Base-by-base conservation (phyloP, 805 yeast genomes). In the Hanseniaspora hatyaiensis region DNA sequence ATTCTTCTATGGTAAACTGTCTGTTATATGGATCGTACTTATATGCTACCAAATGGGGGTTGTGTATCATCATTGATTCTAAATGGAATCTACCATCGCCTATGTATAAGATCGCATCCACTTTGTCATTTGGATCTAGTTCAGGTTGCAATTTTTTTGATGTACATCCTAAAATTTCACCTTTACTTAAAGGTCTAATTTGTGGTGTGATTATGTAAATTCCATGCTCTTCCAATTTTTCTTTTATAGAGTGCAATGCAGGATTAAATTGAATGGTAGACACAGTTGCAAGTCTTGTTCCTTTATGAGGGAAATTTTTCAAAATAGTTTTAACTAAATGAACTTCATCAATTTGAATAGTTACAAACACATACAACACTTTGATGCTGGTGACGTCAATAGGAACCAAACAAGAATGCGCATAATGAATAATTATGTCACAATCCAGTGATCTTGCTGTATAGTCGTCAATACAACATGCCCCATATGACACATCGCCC, bases 401-500 rank as follows among this genome's bases (percentile, higher is more conserved):
- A 2, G 98, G 98, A 1, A 92, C 96, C 39, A 92, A 69, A 65
- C 98, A 92, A 6, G 95, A 86, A 62, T 92, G 98, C 1, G 98
- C 98, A 64, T 92, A 92, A 65, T 92, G 98, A 12, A 89, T 86
- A 51, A 92, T 78, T 57, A 88, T 82, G 59, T 92, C 98, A 65
- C 98, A 92, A 41, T 83, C 95, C 23, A 92, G 64, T 0, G 97
- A 78, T 53, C 88, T 70, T 1, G 98, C 98, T 0, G 98, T 88
- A 60, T 72, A 92, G 59, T 92, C 98, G 61, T 92, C 98, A 39
- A 92, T 87, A 65, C 98, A 92, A 61, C 98, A 92, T 0, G 98
- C 98, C 36, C 98, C 98, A 59, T 92, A 92, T 0, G 96, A 85
- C 0, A 92, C 98, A 62, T 92, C 98, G 2, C 98, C 98, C 98